Base-by-base conservation (phyloP, 2,329 filamentous ascomycete genomes). In the Triangularia verruculosa region DNA sequence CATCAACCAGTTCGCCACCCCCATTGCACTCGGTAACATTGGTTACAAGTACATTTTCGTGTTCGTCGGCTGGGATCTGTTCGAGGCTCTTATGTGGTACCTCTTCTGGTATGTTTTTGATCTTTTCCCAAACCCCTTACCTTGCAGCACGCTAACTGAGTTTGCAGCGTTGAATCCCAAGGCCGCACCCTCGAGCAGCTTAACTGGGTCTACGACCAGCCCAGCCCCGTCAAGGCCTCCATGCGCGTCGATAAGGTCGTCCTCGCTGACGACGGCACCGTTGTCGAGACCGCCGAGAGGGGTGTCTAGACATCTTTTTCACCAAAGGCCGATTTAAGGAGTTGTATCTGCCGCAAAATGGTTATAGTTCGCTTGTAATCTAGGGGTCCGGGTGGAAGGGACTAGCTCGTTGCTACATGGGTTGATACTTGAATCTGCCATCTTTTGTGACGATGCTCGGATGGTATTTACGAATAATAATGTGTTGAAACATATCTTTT, bases 131-230 rank as follows among this genome's bases (percentile, higher is more conserved):
- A 7, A 25, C 9, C 47, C 1, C n/a, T 13, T 11, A 53, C 47
- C 1, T 20, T 30, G 4, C 5, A 30, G 1, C 3, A 60, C 53
- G 28, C 63, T 67, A 64, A 68, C 54, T 6, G 4, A 71, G 51
- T 69, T 57, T 32, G 52, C 61, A 80, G 80, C 70, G 80, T 82
- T 67, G 80, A 82, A 68, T 78, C 78, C 3, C 79, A 82, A 65
- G 80, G 80, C 56, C 79, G 80, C 43, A 82, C 80, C 3, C 76
- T 82, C 25, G 80, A 82, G 68, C 75, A 82, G 69, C 75, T 82
- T 34, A 79, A 81, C 67, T 81, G 79, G 78, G 78, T 82, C 11
- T 82, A 82, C 71, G 72, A 79, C 68, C 80, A 82, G 69, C 76
- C 78, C 24, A 78, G 79, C 66, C 80, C 80, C 0, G 80, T 82